Conservation (phyloP, 1,284 basidiomycete species). For the Chondrostereum purpureum region DNA sequence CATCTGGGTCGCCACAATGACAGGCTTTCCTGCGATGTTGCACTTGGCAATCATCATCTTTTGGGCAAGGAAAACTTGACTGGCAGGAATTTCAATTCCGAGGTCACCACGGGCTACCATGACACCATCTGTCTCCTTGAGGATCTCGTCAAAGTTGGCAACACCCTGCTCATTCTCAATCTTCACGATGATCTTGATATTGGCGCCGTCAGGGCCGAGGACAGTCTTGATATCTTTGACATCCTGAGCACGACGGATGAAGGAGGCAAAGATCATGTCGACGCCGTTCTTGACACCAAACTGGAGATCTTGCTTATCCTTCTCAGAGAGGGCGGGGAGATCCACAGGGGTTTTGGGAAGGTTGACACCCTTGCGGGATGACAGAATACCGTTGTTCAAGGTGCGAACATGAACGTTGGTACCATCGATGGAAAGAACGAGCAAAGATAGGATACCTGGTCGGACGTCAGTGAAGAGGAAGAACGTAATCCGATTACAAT, state of each 20-base stretch:
- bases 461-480: not conserved
- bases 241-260: constrained; percentile 90
- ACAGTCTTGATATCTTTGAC: constrained; percentile 87
- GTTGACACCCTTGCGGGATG: constrained; percentile 98
- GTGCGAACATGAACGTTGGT: constrained; percentile 80
- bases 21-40: constrained; percentile 94
- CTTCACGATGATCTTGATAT: constrained; percentile 97
- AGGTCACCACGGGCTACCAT: constrained; percentile 99
- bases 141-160: constrained; percentile 95
- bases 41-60: constrained; percentile 99
- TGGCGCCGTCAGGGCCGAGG: constrained; percentile 86
- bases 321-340: constrained; percentile 94
- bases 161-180: constrained; percentile 99
- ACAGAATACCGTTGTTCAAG: constrained; percentile 89
- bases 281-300: constrained; percentile 98
- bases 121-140: constrained; percentile 90
- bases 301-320: constrained; percentile 92
- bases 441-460: constrained; percentile 84
- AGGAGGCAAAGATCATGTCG: constrained; percentile 98
- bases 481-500: not conserved
- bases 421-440: constrained; percentile 85
- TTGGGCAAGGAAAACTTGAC: constrained; percentile 95
- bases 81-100: constrained; percentile 97
- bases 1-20: constrained; percentile 99
- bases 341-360: constrained; percentile 98